Conservation (phyloP, 495 filamentous ascomycete genomes). For the Oleoguttula mirabilis region DNA sequence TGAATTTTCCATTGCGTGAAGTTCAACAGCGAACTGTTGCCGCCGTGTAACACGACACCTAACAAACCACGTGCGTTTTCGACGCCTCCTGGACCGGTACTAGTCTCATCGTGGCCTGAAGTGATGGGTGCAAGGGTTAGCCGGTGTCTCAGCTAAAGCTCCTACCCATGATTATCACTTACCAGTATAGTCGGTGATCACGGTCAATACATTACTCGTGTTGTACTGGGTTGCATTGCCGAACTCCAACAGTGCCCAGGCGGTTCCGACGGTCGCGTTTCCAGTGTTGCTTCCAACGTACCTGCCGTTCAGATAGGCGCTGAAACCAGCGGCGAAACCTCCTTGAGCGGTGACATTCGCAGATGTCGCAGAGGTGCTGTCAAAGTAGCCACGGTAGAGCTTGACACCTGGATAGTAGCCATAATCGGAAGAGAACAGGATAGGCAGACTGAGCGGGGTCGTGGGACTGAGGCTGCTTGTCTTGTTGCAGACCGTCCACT, state of each 20-base stretch:
- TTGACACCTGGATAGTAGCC: constrained; percentile 27
- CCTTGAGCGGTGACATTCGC: constrained; percentile 24
- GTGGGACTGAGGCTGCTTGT: constrained; percentile 21
- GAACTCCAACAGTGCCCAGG: constrained; percentile 16
- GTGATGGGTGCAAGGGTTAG: no score
- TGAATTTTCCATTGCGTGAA: constrained; percentile 28
- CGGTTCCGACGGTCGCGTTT: constrained; percentile 18
- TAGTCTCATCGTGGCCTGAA: constrained; percentile 26
- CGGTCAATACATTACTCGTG: constrained; percentile 21
- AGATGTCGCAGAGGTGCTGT: constrained; percentile 15
- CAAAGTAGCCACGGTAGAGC: constrained; percentile 27
- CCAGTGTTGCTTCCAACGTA: constrained; percentile 23
- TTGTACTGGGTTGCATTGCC: constrained; percentile 19
- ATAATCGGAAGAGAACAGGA: constrained; percentile 28
- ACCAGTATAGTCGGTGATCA: constrained; percentile 28
- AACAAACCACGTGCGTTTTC: constrained; percentile 25
- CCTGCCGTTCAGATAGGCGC: constrained; percentile 26
- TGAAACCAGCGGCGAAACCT: constrained; percentile 21
- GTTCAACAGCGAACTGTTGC: constrained; percentile 6
- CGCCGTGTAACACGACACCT: constrained; percentile 16
- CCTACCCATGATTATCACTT: no score
- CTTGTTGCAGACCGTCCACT: constrained; percentile 19
- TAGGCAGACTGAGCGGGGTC: constrained; percentile 24
- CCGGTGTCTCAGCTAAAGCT: no score
- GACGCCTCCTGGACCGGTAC: constrained; percentile 6